These are phyloP conservation scores for Caloboletus firmus DNA, from an alignment of 1,284 basidiomycete genomes.

Conservation along the genomic window DNA sequence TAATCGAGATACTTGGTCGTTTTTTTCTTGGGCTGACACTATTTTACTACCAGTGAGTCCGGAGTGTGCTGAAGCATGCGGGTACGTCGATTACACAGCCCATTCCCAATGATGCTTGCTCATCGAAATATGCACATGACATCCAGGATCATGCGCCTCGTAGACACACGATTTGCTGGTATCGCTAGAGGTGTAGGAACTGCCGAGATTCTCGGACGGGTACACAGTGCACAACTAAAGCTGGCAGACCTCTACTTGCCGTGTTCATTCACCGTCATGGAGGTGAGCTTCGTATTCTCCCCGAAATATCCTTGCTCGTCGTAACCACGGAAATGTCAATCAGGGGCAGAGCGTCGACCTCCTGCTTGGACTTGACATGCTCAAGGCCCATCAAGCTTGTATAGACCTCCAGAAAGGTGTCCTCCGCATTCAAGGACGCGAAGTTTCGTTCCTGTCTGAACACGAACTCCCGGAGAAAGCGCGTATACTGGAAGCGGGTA, in stretches of 20 bases:
- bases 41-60: conserved; percentile 73
- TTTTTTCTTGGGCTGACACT: conserved; percentile 11
- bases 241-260: conserved; percentile 81
- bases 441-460: conserved; percentile 88
- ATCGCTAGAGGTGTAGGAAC: conserved; percentile 96
- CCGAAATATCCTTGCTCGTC: background rate
- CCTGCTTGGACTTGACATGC: conserved; percentile 96
- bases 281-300: conserved; percentile 46
- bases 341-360: conserved; percentile 91
- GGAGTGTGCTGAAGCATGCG: conserved; percentile 90
- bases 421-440: conserved; percentile 83
- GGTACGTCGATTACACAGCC: conserved; percentile 48
- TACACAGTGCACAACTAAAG: conserved; percentile 93
- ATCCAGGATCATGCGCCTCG: conserved; percentile 83
- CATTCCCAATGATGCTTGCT: background rate
- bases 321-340: background rate
- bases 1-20: background rate
- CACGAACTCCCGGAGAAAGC: conserved; percentile 91
- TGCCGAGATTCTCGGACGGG: conserved; percentile 90
- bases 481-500: conserved; percentile 42
- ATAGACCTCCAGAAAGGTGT: conserved; percentile 91
- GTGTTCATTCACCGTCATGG: conserved; percentile 95
- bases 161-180: conserved; percentile 87
- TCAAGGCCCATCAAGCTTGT: conserved; percentile 94
- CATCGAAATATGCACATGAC: background rate